A percentile compares a stretch with the other conserved stretches of the same genome.
phyloP scores from a whole-genome alignment of 768 basidiomycete species.

The Hebeloma cylindrosporum region DNA sequence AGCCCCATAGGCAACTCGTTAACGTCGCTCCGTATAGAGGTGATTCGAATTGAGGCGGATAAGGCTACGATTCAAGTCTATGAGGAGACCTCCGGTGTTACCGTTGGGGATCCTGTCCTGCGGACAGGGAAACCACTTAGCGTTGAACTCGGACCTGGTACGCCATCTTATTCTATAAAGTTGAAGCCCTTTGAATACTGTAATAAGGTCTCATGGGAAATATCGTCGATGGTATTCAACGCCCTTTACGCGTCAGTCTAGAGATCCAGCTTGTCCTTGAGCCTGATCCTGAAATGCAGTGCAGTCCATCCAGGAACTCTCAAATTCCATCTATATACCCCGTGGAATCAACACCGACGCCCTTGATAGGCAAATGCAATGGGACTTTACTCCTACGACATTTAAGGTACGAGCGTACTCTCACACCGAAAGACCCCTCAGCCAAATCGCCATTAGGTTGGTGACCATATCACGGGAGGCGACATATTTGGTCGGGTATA shows the following conservation, averaged over 20 bases:
- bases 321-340: constrained; percentile 99
- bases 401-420: constrained; percentile 56
- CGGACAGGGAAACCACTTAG: constrained; percentile 97
- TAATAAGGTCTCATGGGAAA: constrained; percentile 93
- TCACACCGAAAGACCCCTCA: constrained; percentile 1
- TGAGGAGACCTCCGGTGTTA: constrained; percentile 98
- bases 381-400: constrained; percentile 89
- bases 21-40: constrained; percentile 58
- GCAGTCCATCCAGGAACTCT: constrained; percentile 90
- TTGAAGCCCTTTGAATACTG: neutral
- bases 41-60: constrained; percentile 97
- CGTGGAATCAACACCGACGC: constrained; percentile 98
- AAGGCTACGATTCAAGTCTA: constrained; percentile 99
- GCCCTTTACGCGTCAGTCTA: constrained; percentile 82
- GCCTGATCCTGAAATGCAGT: constrained; percentile 10
- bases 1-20: neutral
- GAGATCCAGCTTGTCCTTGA: neutral
- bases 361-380: constrained; percentile 81
- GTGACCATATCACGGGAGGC: constrained; percentile 96
- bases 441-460: constrained; percentile 53
- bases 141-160: constrained; percentile 97
- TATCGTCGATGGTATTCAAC: constrained; percentile 97
- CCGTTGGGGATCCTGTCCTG: constrained; percentile 96
- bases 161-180: neutral
- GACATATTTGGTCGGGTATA: constrained; percentile 95